phyloP scores from a whole-genome alignment of 495 filamentous ascomycete species.

The Aspergillus conjunctus region DNA sequence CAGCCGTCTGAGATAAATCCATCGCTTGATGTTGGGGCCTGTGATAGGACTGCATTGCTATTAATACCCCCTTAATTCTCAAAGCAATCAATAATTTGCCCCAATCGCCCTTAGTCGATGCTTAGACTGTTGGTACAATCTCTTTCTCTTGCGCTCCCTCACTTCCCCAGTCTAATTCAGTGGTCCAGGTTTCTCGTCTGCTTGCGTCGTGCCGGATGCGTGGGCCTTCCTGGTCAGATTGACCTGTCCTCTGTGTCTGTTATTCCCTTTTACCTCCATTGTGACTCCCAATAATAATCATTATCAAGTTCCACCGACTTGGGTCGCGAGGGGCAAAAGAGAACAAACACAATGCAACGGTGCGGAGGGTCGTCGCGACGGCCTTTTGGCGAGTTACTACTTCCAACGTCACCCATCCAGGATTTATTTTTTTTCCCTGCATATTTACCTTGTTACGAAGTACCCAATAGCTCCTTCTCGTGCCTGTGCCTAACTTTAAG shows the following conservation, averaged over 20 bases:
- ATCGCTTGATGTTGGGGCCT: neutral
- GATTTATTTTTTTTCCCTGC: too few relatives aligned
- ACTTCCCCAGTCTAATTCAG: neutral
- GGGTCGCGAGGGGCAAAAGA: conserved; percentile 1
- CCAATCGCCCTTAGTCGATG: neutral
- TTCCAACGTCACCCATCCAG: neutral
- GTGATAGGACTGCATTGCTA: neutral
- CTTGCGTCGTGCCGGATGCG: conserved; percentile 21
- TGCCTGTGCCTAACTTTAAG: too few relatives aligned
- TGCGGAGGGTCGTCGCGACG: neutral
- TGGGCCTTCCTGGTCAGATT: conserved; percentile 22
- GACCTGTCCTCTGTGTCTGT: conserved; percentile 7
- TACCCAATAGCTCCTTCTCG: neutral
- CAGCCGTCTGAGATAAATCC: neutral
- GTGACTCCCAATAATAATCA: conserved; percentile 13
- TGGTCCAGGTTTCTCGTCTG: conserved; percentile 1
- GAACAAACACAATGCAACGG: conserved; percentile 18
- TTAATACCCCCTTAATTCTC: neutral
- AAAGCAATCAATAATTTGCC: neutral
- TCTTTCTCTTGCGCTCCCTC: neutral
- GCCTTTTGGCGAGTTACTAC: neutral
- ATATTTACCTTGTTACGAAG: neutral
- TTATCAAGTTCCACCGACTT: conserved; percentile 5
- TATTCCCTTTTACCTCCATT: too few relatives aligned
- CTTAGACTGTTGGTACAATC: neutral